phyloP scores from a whole-genome alignment of 306 rosid genomes.

The Adenanthera pavonina region DNA sequence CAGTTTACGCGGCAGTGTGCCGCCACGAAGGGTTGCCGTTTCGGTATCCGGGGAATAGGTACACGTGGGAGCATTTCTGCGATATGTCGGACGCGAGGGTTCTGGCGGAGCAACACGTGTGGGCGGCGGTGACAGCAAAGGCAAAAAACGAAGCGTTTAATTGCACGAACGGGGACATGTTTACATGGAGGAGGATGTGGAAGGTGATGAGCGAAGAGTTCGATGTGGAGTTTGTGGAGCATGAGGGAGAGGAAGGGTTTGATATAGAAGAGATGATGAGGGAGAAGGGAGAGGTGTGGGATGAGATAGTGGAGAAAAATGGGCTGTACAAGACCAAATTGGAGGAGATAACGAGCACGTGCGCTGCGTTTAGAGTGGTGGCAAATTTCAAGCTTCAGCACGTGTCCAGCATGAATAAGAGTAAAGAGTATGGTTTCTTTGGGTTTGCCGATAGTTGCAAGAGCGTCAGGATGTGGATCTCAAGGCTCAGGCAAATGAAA shows the following conservation, averaged over 20 bases:
- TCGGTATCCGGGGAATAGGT: conserved; percentile 39
- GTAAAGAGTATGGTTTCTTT: conserved; percentile 46
- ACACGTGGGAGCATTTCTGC: conserved; percentile 62
- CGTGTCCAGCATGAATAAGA: conserved; percentile 56
- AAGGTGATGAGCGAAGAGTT: conserved; percentile 25
- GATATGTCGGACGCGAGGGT: conserved; percentile 44
- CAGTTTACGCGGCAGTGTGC: conserved; percentile 35
- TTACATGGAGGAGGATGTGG: conserved; percentile 51
- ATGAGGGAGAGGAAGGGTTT: conserved; percentile 28
- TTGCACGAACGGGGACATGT: conserved; percentile 50
- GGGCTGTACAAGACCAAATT: conserved; percentile 45
- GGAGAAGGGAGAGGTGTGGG: conserved; percentile 49
- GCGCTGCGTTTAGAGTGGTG: not conserved
- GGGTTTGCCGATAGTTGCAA: conserved; percentile 39
- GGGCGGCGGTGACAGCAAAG: conserved; percentile 43
- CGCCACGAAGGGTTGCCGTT: conserved; percentile 40
- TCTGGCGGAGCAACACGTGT: conserved; percentile 53
- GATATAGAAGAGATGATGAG: conserved; percentile 49
- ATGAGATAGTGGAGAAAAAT: conserved; percentile 45
- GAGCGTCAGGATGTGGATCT: conserved; percentile 42
- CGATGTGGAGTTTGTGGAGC: conserved; percentile 40
- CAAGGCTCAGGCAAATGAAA: conserved; percentile 42
- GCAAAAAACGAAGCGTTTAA: conserved; percentile 49
- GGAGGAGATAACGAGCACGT: conserved; percentile 43
- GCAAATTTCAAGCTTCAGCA: conserved; percentile 45